Percentiles rank a stretch among this genome's conserved stretches.
Conservation (phyloP, 2,329 filamentous ascomycete genomes). For the Aspergillus ustus region DNA sequence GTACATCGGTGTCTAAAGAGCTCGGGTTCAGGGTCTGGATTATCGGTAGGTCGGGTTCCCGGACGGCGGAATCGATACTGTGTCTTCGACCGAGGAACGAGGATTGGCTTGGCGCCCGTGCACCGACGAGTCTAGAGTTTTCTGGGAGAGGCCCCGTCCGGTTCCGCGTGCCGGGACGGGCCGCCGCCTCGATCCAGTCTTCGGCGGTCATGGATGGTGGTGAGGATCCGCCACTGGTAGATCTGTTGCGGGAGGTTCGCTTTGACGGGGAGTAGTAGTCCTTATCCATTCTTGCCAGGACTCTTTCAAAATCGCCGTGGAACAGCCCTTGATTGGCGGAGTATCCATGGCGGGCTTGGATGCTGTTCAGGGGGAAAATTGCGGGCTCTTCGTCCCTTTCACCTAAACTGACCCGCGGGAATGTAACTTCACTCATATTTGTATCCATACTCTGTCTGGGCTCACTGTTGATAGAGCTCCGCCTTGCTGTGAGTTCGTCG, state of each 20-base stretch:
- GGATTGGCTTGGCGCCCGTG: conserved; percentile 29
- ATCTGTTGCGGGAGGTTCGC: conserved; percentile 18
- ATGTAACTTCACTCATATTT: conserved; percentile 38
- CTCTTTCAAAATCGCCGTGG: conserved; percentile 26
- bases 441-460: conserved; percentile 37
- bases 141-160: conserved; percentile 23
- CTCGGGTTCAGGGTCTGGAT: conserved; percentile 36
- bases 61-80: conserved; percentile 32
- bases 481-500: conserved; percentile 37
- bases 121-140: conserved; percentile 18
- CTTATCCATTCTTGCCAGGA: conserved; percentile 29
- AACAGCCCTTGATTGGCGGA: conserved; percentile 30
- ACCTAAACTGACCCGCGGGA: conserved; percentile 25
- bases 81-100: conserved; percentile 33
- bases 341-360: conserved; percentile 28
- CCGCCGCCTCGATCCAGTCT: conserved; percentile 49
- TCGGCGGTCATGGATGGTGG: conserved; percentile 45
- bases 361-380: conserved; percentile 38
- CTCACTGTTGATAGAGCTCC: conserved; percentile 37
- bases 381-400: conserved; percentile 32
- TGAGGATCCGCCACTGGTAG: conserved; percentile 20
- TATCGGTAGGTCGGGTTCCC: conserved; percentile 30
- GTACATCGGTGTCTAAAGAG: conserved; percentile 26
- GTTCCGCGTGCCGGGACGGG: conserved; percentile 31
- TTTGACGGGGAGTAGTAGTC: conserved; percentile 28